Evolutionary conservation across 2,329 filamentous ascomycete genomes (phyloP), one percentile per base, ranked within the genome.

Genomic region (Diaporthe ampelina): DNA sequence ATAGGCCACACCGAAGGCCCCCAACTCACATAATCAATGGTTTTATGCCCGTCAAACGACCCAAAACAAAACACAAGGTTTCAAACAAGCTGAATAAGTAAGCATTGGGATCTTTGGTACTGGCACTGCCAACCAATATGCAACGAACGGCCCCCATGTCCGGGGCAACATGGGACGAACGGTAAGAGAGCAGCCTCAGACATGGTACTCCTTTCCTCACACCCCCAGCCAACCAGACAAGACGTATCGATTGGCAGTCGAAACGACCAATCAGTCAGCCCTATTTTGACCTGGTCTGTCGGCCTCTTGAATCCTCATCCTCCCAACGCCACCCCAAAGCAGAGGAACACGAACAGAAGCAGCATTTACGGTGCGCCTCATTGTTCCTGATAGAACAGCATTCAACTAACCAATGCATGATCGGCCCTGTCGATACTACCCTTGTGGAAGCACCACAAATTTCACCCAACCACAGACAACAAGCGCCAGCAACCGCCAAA

Each of bases 141-240:
- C 32, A 48, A 68, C 32, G 63, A 68, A 68, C 63, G 9, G 48
- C 37, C 11, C 29, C 29, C 29, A 32, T 32, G 29, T 32, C 29
- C 29, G 29, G 29, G 29, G 29, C 29, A 32, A 32, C 29, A 32
- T 32, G 37, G 59, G 59, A 48, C 43, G 10, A 19, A 4, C 29
- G 19, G 40, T 11, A n/a, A 19, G 19, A n/a, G n/a, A n/a, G 59
- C n/a, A 15, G 40, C 59, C 24, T 35, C 29, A n/a, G n/a, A n/a
- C n/a, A n/a, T n/a, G 19, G 61, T 2, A 32, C 48, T 32, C 26
- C 59, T 4, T 13, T n/a, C 9, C 6, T 13, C 37, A 43, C 17
- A 6, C 61, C 29, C 32, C 45, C 63, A n/a, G 19, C 63, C 48
- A 54, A 68, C 48, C 63, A 68, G 54, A 2, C 63, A 68, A 68